These are phyloP conservation scores for Bruguiera parviflora DNA, from an alignment of 345 rosid genomes.

Conservation along the genomic window DNA sequence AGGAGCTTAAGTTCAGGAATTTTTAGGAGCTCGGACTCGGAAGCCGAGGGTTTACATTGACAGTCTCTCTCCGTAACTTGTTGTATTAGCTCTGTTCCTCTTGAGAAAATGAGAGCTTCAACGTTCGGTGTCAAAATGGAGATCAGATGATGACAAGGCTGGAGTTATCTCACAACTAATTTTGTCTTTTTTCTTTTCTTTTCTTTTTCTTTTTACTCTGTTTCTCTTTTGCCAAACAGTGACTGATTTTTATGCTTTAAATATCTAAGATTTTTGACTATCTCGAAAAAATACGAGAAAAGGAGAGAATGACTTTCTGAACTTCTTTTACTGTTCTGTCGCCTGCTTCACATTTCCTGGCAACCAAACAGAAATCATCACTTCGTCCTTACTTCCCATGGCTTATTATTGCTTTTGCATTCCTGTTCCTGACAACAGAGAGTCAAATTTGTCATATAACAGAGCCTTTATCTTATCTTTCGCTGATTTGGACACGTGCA, in stretches of 20 bases:
- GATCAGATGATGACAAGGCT: slow-evolving; percentile 13
- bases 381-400: background rate
- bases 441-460: background rate
- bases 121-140: slow-evolving; percentile 10
- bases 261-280: background rate
- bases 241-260: background rate
- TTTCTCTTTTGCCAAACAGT: slow-evolving; percentile 8
- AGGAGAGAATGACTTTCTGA: background rate
- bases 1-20: background rate
- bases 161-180: slow-evolving; percentile 19
- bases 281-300: slow-evolving; percentile 8
- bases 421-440: background rate
- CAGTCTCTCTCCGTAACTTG: background rate
- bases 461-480: slow-evolving; percentile 14
- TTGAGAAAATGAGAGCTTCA: slow-evolving; percentile 23
- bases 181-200: background rate
- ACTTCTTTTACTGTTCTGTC: background rate
- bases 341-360: slow-evolving; percentile 7
- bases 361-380: slow-evolving; percentile 5
- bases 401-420: background rate
- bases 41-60: background rate
- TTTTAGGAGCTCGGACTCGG: background rate
- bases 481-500: slow-evolving; percentile 9
- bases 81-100: background rate
- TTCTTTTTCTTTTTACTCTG: background rate